These are phyloP conservation scores for Candida tropicalis DNA, from an alignment of 1,139 yeast species.

Conservation along the genomic window DNA sequence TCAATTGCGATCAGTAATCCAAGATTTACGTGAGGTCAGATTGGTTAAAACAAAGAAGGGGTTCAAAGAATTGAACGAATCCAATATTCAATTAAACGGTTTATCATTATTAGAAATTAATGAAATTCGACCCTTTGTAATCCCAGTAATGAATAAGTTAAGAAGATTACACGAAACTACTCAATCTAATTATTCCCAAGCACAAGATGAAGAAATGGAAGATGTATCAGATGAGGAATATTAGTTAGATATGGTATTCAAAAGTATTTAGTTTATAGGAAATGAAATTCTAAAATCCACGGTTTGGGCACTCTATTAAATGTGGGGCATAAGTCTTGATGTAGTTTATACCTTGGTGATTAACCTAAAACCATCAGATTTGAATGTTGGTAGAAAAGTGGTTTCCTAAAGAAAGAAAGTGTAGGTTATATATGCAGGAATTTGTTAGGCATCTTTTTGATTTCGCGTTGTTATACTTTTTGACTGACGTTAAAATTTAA, in stretches of 20 bases:
- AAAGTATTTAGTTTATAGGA: background rate
- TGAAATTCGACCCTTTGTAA: conserved; percentile 82
- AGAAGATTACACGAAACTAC: conserved; percentile 52
- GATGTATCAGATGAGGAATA: conserved; percentile 19
- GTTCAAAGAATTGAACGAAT: conserved; percentile 73
- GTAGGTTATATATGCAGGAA: no score
- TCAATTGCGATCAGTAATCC: conserved; percentile 66
- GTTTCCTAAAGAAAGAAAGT: no score
- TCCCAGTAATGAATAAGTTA: conserved; percentile 77
- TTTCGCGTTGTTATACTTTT: no score
- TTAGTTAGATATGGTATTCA: background rate
- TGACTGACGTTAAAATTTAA: no score
- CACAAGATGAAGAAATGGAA: conserved; percentile 24
- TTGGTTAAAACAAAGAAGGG: conserved; percentile 83
- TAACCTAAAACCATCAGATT: no score
- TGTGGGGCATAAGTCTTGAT: no score
- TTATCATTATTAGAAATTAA: conserved; percentile 82
- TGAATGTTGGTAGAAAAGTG: no score
- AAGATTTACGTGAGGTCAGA: conserved; percentile 83
- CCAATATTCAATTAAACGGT: conserved; percentile 82
- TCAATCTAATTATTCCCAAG: conserved; percentile 25
- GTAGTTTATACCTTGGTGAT: no score
- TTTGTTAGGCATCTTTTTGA: no score
- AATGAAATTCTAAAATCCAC: background rate
- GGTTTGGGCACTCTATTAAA: no score